Base-by-base conservation (phyloP, 208 protist species). In the Trypanosoma scelopori region DNA sequence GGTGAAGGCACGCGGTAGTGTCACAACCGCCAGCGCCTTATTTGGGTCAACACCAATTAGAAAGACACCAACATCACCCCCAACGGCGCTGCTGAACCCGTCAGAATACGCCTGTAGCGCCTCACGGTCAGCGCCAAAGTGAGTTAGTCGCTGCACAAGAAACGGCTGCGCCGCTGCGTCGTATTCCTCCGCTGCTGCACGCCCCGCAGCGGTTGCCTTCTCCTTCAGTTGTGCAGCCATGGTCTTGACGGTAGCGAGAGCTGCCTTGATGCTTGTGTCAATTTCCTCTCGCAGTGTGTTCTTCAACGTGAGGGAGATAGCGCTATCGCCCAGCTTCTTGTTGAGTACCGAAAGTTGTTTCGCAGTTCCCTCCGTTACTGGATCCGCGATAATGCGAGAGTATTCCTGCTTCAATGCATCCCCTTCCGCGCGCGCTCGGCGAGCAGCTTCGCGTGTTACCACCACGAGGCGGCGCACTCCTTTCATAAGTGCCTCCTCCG, bases 401-500 rank as follows among this genome's bases (percentile, higher is more conserved):
- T 79, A 85, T 64, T 95, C 81, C 63, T 74, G 41, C 32, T 72
- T 42, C 32, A 97, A 69, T 49, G 50, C 55, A 28, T 84, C 78
- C 11, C 81, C 88, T n/a, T 62, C 56, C 25, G 27, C 50, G 35
- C 78, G 74, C 11, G 87, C 88, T 69, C 81, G 74, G 18, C 66
- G 75, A 3, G 92, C 90, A 48, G 78, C 83, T 15, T 68, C 76
- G 49, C 85, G 79, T 13, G 92, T 96, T 43, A 69, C 78, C 53
- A 95, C 79, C 20, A 94, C 87, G 37, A 97, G 79, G 32, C 92
- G 81, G 41, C 90, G 81, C 46, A 97, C 86, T n/a, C 90, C 92
- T 71, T 97, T 97, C 85, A 94, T 96, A 59, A 99, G 77, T 23
- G 90, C 86, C 55, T 97, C 94, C 79, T 99, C 97, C 47, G 78